phyloP scores from a whole-genome alignment of 768 basidiomycete genomes.

The Tulasnella sp. region DNA sequence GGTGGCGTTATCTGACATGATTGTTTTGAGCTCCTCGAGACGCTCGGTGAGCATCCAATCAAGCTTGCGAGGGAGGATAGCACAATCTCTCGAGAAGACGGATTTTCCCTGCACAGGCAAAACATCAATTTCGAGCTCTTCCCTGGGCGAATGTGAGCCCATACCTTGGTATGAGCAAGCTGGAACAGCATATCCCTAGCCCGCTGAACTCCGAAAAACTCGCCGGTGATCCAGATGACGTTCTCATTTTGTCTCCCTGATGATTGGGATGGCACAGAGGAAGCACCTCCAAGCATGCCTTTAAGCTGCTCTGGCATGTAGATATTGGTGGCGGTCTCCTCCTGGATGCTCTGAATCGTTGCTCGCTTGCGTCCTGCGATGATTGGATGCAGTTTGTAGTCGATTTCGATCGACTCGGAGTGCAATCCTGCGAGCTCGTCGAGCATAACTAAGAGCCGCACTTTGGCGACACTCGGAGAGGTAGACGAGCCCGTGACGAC shows the following conservation, averaged over 20 bases:
- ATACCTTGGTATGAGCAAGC: conserved; percentile 73
- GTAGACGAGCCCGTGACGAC: conserved; percentile 79
- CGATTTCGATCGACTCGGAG: conserved; percentile 84
- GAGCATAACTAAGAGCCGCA: conserved; percentile 82
- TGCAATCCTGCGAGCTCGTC: conserved; percentile 83
- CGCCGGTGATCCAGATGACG: conserved; percentile 92
- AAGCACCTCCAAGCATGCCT: conserved; percentile 50
- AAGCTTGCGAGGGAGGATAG: conserved; percentile 88
- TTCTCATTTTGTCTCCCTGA: conserved; percentile 45
- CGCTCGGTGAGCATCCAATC: conserved; percentile 99
- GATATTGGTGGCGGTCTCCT: conserved; percentile 95
- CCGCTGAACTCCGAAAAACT: conserved; percentile 91
- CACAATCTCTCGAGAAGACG: conserved; percentile 85
- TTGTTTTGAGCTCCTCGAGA: conserved; percentile 79
- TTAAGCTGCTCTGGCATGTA: conserved; percentile 88
- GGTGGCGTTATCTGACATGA: conserved; percentile 95
- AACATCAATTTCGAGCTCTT: not conserved
- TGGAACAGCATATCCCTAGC: conserved; percentile 93
- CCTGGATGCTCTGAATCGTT: conserved; percentile 82
- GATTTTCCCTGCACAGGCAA: conserved; percentile 56
- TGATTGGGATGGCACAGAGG: conserved; percentile 20
- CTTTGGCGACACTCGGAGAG: conserved; percentile 82
- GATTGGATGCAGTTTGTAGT: conserved; percentile 87
- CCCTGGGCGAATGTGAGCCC: conserved; percentile 13
- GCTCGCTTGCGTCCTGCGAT: conserved; percentile 81